These are phyloP conservation scores for Candida morakotiae DNA, from an alignment of 805 yeast genomes.

Conservation along the genomic window DNA sequence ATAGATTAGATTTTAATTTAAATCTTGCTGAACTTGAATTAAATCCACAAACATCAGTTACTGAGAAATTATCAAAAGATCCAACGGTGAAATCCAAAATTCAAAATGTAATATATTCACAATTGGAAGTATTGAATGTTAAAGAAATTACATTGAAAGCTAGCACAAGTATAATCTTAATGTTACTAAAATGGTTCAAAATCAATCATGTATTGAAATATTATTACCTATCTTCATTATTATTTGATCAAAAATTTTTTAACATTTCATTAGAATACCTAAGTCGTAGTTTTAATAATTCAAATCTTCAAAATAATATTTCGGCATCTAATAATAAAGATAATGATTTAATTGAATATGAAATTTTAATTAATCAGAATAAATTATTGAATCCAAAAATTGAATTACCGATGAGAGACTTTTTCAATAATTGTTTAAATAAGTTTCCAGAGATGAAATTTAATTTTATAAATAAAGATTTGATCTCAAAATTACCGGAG, in stretches of 20 bases:
- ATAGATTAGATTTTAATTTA: slow-evolving; percentile 34
- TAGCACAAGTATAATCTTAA: slow-evolving; percentile 47
- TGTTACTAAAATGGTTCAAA: slow-evolving; percentile 74
- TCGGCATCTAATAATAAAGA: slow-evolving; percentile 9
- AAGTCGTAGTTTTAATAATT: slow-evolving; percentile 31
- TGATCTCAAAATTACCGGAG: slow-evolving; percentile 24
- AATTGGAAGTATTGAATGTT: slow-evolving; percentile 53
- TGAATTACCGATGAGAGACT: slow-evolving; percentile 26
- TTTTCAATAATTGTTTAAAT: slow-evolving; percentile 34
- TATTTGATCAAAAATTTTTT: slow-evolving; percentile 69
- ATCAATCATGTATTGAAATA: slow-evolving; percentile 71
- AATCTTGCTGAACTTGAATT: slow-evolving; percentile 34
- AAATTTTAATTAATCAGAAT: slow-evolving; percentile 32
- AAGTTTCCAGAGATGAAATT: slow-evolving; percentile 14
- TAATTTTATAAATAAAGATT: slow-evolving; percentile 26
- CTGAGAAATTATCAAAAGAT: slow-evolving; percentile 7
- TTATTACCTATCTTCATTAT: slow-evolving; percentile 65
- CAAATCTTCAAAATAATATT: slow-evolving; percentile 23
- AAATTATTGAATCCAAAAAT: slow-evolving; percentile 37
- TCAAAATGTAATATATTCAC: slow-evolving; percentile 28
- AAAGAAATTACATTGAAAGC: slow-evolving; percentile 63
- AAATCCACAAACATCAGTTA: slow-evolving; percentile 26
- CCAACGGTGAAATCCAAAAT: slow-evolving; percentile 15
- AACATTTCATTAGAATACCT: slow-evolving; percentile 27
- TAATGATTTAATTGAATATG: slow-evolving; percentile 24